Base-by-base conservation (phyloP, 75 land plant genomes). In the Pinus albicaulis region DNA sequence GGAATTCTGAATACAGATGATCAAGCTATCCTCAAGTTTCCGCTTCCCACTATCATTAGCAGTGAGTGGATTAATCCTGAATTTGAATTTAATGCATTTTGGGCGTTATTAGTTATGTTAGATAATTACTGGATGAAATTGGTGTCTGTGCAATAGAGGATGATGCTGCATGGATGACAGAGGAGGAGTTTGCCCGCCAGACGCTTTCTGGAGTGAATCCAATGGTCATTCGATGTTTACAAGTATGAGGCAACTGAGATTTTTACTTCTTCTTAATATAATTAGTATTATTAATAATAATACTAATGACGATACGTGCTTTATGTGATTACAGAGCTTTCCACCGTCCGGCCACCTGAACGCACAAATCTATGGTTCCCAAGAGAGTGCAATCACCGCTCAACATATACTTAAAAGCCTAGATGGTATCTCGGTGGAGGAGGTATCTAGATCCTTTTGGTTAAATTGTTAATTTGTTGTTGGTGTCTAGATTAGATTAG, bases 391-490 rank as follows among this genome's bases (percentile, higher is more conserved):
- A 36, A 63, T 81, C 16, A 77, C 55, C 12, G n/a, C 63, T 23
- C 28, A 55, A 20, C 74, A 81, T 41, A 69, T 81, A 13, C 80
- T 72, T 24, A 55, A 57, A 48, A 38, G 73, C 75, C 17, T 81
- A 41, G 75, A 81, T 36, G 83, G 83, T 1, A 41, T 81, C 26
- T 71, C 75, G 10, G 75, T 77, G 36, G 17, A 77, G 26, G 59
- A 81, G 83, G 83, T 81, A n/a, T 4, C n/a, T 7, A 44, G 8
- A n/a, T n/a, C 22, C n/a, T 58, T 0, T 22, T 12, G 12, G 56
- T 86, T 91, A 93, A 31, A 31, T 31, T 31, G 31, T 31, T 31
- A 31, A 31, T n/a, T n/a, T n/a, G 93, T 92, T 5, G 12, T 93
- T 2, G 61, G 80, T 34, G 3, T 34, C 36, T 3, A 2, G 36